Evolutionary conservation across 768 basidiomycete genomes (phyloP).

Genomic region (Leccinum subtestaceum): DNA sequence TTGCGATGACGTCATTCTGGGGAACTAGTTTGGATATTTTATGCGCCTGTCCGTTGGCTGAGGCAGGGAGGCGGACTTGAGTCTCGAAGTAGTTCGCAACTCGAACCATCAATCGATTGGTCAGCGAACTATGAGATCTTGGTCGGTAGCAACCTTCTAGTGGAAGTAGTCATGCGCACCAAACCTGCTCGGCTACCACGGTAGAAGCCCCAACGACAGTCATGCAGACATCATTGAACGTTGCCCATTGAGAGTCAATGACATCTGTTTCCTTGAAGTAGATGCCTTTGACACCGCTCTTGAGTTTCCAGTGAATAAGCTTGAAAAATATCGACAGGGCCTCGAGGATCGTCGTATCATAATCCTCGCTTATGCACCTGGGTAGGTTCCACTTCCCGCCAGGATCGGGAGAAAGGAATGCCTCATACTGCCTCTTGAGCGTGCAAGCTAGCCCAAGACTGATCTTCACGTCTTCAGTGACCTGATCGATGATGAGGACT

Average conservation of each 20-base stretch:
- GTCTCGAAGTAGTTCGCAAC: slow-evolving; percentile 94
- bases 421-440: slow-evolving; percentile 92
- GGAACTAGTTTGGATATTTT: slow-evolving; percentile 34
- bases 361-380: slow-evolving; percentile 84
- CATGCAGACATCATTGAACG: slow-evolving; percentile 89
- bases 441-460: slow-evolving; percentile 90
- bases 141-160: neutral
- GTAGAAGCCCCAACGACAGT: slow-evolving; percentile 84
- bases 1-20: slow-evolving; percentile 36
- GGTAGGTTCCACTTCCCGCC: slow-evolving; percentile 87
- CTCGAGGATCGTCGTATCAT: slow-evolving; percentile 85
- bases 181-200: slow-evolving; percentile 92
- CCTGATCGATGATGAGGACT: slow-evolving; percentile 88
- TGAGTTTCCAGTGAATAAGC: slow-evolving; percentile 93
- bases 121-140: slow-evolving; percentile 62
- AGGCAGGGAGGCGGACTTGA: slow-evolving; percentile 76
- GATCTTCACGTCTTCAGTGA: slow-evolving; percentile 89
- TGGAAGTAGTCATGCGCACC: slow-evolving; percentile 48
- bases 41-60: slow-evolving; percentile 31
- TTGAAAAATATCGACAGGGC: slow-evolving; percentile 89
- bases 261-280: slow-evolving; percentile 98
- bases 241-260: slow-evolving; percentile 95
- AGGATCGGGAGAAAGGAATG: slow-evolving; percentile 84
- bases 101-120: slow-evolving; percentile 89
- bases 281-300: slow-evolving; percentile 86